Evolutionary conservation across 176 grass and related monocot species (phyloP).

Genomic region (Phoenix roebelenii): DNA sequence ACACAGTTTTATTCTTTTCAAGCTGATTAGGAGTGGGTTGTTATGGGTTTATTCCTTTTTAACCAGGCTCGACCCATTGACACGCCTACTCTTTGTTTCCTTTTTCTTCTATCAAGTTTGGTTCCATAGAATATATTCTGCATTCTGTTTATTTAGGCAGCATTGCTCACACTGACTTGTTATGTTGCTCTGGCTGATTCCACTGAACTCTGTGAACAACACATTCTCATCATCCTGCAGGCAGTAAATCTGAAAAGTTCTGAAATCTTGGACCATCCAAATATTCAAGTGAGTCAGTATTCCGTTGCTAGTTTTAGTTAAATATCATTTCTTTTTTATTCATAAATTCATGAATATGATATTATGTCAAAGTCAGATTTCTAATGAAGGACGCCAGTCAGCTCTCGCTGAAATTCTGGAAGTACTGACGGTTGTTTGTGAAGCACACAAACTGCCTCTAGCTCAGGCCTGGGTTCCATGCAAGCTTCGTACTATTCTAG

Average conservation of each 20-base stretch:
- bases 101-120: too few relatives aligned
- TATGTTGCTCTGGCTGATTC: too few relatives aligned
- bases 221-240: constrained; percentile 6
- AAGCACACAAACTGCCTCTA: constrained; percentile 19
- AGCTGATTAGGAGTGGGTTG: too few relatives aligned
- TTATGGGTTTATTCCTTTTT: too few relatives aligned
- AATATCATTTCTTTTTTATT: constrained; percentile 7
- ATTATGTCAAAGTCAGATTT: constrained; percentile 10
- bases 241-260: constrained; percentile 28
- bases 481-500: constrained; percentile 1
- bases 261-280: constrained; percentile 25
- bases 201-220: too few relatives aligned
- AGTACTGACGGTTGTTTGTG: constrained; percentile 19
- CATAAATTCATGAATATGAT: constrained; percentile 6
- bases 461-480: constrained; percentile 30
- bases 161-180: too few relatives aligned
- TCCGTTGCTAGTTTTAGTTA: not conserved
- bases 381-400: constrained; percentile 18
- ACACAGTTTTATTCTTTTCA: too few relatives aligned
- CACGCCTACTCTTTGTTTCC: too few relatives aligned
- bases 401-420: constrained; percentile 25
- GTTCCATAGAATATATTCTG: too few relatives aligned
- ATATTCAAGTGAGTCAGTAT: constrained; percentile 12
- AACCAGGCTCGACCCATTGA: too few relatives aligned
- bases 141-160: too few relatives aligned